A percentile compares a stretch with the other conserved stretches of the same genome.
Conservation (phyloP, 345 rosid genomes). For the Populus nigra region DNA sequence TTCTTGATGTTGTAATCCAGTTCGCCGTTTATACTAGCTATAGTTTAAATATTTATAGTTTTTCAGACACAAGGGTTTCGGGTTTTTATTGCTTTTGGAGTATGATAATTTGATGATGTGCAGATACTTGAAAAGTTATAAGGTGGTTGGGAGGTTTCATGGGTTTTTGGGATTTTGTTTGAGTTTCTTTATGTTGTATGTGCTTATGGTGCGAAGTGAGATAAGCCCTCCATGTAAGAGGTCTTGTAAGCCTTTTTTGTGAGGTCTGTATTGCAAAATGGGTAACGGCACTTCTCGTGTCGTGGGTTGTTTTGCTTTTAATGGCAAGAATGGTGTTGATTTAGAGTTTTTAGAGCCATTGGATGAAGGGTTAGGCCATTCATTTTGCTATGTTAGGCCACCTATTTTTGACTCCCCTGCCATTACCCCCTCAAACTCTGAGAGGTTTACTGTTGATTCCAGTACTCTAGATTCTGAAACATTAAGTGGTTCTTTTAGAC, state of each 20-base stretch:
- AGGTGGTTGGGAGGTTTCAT: conserved; percentile 57
- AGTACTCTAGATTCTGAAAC: conserved; percentile 93
- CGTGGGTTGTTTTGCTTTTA: conserved; percentile 82
- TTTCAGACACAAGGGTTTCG: background rate
- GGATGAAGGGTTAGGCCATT: conserved; percentile 96
- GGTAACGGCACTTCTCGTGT: conserved; percentile 97
- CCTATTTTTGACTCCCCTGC: conserved; percentile 79
- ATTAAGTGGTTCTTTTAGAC: conserved; percentile 76
- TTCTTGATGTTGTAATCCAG: conserved; percentile 11
- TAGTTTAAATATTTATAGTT: conserved; percentile 13
- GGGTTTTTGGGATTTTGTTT: conserved; percentile 45
- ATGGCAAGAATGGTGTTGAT: conserved; percentile 76
- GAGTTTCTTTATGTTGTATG: conserved; percentile 41
- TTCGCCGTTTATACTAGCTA: background rate
- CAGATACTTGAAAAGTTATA: conserved; percentile 38
- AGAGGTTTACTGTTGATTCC: conserved; percentile 93
- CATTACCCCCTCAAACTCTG: conserved; percentile 86
- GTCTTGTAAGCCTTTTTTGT: conserved; percentile 28
- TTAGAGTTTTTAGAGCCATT: conserved; percentile 77
- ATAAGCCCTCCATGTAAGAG: conserved; percentile 42
- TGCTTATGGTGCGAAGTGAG: conserved; percentile 55
- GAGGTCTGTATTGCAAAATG: conserved; percentile 49
- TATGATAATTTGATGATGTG: conserved; percentile 58
- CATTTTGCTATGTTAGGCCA: conserved; percentile 95
- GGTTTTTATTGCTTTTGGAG: conserved; percentile 27